These are phyloP conservation scores for Aeschynomene evenia DNA, from an alignment of 306 rosid species.

Conservation along the genomic window DNA sequence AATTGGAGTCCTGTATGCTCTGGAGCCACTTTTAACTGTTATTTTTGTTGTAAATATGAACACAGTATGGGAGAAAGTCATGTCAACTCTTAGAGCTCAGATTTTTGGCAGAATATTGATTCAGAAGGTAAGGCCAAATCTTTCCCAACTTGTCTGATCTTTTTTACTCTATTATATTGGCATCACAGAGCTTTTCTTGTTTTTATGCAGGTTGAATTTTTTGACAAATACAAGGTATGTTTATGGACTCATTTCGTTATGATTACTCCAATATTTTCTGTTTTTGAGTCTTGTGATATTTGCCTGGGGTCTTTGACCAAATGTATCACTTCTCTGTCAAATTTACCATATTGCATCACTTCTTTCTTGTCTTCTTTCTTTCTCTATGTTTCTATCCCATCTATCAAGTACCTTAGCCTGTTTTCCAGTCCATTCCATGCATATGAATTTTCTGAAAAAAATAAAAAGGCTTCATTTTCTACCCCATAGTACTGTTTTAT, in stretches of 20 bases:
- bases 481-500: not conserved
- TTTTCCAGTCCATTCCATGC: not conserved
- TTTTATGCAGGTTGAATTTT: constrained; percentile 78
- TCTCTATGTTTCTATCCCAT: not conserved
- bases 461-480: not conserved
- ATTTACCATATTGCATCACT: not conserved
- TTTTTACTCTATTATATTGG: not conserved
- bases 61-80: constrained; percentile 87
- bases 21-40: constrained; percentile 88
- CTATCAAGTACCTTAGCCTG: constrained; percentile 2
- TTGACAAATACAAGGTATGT: constrained; percentile 88
- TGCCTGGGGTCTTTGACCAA: not conserved
- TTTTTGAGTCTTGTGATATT: constrained; percentile 6
- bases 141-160: not conserved
- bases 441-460: not conserved
- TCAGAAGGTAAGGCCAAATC: constrained; percentile 62
- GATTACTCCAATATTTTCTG: not conserved
- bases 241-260: constrained; percentile 1
- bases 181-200: constrained; percentile 2
- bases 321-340: not conserved
- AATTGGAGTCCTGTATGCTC: constrained; percentile 73
- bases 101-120: constrained; percentile 80
- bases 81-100: constrained; percentile 90
- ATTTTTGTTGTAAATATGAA: constrained; percentile 81
- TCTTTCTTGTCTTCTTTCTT: not conserved